Percentiles rank a stretch among this genome's conserved stretches.
These are phyloP conservation scores for Arachnopeziza araneosa DNA, from an alignment of 2,329 filamentous ascomycete genomes.

Conservation along the genomic window DNA sequence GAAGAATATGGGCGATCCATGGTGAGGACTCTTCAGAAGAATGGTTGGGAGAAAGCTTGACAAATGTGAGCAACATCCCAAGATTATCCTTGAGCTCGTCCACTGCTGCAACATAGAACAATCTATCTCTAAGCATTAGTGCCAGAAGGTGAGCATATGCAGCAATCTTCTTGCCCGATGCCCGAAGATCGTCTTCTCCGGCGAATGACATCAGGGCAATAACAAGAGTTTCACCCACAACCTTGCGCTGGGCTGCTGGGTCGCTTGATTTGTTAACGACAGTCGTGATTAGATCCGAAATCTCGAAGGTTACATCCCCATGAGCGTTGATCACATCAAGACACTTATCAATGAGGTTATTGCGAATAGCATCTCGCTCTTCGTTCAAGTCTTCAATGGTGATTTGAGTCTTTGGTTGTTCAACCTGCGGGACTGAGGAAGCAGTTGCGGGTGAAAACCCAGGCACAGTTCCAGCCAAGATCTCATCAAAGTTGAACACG, in stretches of 20 bases:
- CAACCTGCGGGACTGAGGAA: conserved; percentile 3
- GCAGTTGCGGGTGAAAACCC: conserved; percentile 5
- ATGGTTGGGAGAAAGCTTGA: conserved; percentile 63
- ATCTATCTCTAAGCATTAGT: conserved; percentile 73
- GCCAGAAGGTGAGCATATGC: conserved; percentile 91
- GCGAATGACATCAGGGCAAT: conserved; percentile 72
- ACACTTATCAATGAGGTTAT: conserved; percentile 80
- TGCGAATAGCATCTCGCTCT: conserved; percentile 65
- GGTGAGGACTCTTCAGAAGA: conserved; percentile 74
- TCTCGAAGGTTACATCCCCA: conserved; percentile 81
- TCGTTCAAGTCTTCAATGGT: conserved; percentile 77
- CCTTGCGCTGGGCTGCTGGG: conserved; percentile 52
- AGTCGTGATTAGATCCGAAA: conserved; percentile 78
- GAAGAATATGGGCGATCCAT: conserved; percentile 85
- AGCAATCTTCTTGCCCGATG: conserved; percentile 60
- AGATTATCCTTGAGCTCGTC: conserved; percentile 74
- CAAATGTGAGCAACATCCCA: conserved; percentile 68
- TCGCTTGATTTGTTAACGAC: conserved; percentile 58
- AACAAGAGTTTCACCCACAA: conserved; percentile 77
- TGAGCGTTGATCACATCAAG: conserved; percentile 87
- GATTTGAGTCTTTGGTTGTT: conserved; percentile 29
- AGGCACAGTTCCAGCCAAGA: conserved; percentile 5
- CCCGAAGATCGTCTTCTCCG: conserved; percentile 49
- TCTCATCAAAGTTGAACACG: conserved; percentile 14
- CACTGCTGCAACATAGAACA: conserved; percentile 74